These are phyloP conservation scores for Eucalyptus erythrocorys DNA, from an alignment of 345 rosid species.

Conservation along the genomic window DNA sequence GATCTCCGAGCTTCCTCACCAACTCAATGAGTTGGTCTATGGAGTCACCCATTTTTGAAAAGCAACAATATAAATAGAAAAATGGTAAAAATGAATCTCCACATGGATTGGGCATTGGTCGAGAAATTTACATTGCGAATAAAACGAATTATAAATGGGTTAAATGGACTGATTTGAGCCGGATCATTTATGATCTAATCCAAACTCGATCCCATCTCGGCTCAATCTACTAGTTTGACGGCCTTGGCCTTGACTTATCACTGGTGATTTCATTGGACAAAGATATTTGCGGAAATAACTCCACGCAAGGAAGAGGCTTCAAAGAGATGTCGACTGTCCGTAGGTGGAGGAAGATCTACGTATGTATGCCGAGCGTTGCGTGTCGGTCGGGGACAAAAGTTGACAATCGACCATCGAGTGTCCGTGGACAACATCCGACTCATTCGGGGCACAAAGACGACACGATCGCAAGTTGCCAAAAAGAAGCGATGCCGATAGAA, in stretches of 20 bases:
- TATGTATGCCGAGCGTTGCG: accelerated
- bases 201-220: accelerated
- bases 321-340: not conserved
- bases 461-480: not conserved
- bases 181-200: accelerated
- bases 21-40: accelerated
- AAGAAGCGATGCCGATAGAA: not conserved
- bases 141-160: accelerated
- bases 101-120: accelerated
- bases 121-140: accelerated
- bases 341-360: not conserved
- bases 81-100: too few relatives aligned
- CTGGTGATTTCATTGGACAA: not conserved
- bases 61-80: too few relatives aligned
- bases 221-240: accelerated
- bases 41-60: accelerated
- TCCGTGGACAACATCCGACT: accelerated
- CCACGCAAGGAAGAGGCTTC: not conserved
- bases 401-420: not conserved
- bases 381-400: not conserved
- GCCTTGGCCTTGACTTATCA: accelerated
- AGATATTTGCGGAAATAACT: not conserved
- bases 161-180: accelerated
- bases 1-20: not conserved
- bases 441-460: not conserved